These are phyloP conservation scores for Lachnellula subtilissima DNA, from an alignment of 2,329 filamentous ascomycete species.

Conservation along the genomic window DNA sequence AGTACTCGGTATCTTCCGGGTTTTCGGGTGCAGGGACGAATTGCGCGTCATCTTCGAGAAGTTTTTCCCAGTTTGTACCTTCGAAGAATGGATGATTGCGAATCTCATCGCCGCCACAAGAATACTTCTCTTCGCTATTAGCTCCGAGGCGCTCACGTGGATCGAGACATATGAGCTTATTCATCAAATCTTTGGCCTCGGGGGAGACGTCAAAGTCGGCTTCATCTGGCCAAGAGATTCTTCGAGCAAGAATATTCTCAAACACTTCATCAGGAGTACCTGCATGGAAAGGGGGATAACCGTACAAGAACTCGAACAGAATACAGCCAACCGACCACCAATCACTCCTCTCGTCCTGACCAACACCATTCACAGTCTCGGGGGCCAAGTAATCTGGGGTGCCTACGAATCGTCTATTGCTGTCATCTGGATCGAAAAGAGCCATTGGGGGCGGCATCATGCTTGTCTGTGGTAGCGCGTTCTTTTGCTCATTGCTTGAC, in stretches of 20 bases:
- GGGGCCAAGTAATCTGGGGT: conserved; percentile 96
- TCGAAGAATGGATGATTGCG: conserved; percentile 84
- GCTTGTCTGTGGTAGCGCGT: conserved; percentile 56
- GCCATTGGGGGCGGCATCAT: conserved; percentile 92
- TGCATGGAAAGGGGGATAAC: conserved; percentile 90
- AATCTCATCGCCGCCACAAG: conserved; percentile 86
- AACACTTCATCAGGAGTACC: conserved; percentile 89
- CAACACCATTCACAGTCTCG: conserved; percentile 91
- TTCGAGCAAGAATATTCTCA: conserved; percentile 86
- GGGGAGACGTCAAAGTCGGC: conserved; percentile 73
- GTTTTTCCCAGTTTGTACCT: conserved; percentile 80
- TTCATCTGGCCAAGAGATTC: conserved; percentile 88
- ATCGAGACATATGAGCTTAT: conserved; percentile 81
- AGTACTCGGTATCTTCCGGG: conserved; percentile 96
- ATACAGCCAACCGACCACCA: conserved; percentile 99
- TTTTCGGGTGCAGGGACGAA: conserved; percentile 92
- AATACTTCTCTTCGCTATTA: conserved; percentile 76
- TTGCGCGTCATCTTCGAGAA: conserved; percentile 92
- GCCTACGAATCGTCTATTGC: conserved; percentile 86
- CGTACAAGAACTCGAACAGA: conserved; percentile 91
- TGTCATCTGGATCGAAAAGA: conserved; percentile 92
- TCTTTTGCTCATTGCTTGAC: conserved; percentile 43
- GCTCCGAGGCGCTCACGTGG: conserved; percentile 77
- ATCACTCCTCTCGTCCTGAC: conserved; percentile 97
- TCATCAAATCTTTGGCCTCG: conserved; percentile 92